Evolutionary conservation across 257 asterid species (phyloP).

Genomic region (Craterostigma plantagineum): DNA sequence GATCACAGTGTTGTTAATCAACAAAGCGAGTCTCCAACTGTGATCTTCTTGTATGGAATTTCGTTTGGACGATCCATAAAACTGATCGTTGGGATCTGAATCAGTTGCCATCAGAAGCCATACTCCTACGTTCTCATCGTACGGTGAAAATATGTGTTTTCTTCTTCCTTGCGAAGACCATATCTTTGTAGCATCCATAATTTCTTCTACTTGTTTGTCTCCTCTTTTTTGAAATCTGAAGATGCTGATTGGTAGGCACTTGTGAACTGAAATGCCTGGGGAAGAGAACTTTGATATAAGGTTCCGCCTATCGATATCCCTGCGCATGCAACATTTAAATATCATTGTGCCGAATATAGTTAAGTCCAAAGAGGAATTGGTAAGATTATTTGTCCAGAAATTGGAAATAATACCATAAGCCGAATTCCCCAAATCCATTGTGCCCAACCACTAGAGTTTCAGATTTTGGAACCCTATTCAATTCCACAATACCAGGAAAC

Average conservation of each 20-base stretch:
- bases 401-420: conserved; percentile 46
- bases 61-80: conserved; percentile 19
- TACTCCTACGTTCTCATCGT: conserved; percentile 39
- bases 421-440: conserved; percentile 67
- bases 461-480: conserved; percentile 59
- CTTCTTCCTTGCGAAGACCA: conserved; percentile 21
- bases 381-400: not conserved
- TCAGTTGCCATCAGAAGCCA: conserved; percentile 67
- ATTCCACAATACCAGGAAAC: conserved; percentile 41
- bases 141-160: conserved; percentile 15
- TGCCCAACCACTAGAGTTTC: conserved; percentile 58
- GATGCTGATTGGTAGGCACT: conserved; percentile 41
- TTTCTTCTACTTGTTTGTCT: conserved; percentile 24
- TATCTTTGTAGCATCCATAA: conserved; percentile 48
- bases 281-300: conserved; percentile 58
- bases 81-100: conserved; percentile 20
- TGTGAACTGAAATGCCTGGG: conserved; percentile 35
- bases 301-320: conserved; percentile 53
- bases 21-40: conserved; percentile 71
- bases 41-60: conserved; percentile 12
- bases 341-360: conserved; percentile 1
- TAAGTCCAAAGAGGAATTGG: not conserved
- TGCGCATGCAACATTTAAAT: conserved; percentile 13
- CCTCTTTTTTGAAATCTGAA: conserved; percentile 54
- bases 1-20: conserved; percentile 48